phyloP scores from a whole-genome alignment of 768 basidiomycete genomes.

The Pleurotus platypus region DNA sequence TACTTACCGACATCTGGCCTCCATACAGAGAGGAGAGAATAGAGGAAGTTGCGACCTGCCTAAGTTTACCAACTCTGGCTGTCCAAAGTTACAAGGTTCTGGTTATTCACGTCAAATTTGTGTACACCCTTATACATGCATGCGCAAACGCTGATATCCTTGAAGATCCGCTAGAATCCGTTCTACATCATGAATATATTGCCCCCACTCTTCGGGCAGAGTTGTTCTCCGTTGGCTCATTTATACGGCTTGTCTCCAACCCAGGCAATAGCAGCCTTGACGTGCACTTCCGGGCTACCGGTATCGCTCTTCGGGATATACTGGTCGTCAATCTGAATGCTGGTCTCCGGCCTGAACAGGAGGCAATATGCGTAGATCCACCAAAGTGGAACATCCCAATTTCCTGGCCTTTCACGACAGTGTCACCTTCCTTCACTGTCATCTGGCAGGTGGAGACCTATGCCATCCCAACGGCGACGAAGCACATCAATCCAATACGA shows the following conservation, averaged over 20 bases:
- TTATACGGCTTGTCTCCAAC: conserved; percentile 1
- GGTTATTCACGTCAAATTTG: too few species aligned
- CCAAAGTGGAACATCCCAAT: conserved; percentile 66
- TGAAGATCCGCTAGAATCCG: too few species aligned
- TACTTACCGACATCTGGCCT: too few species aligned
- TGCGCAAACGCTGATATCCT: too few species aligned
- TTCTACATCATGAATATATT: too few species aligned
- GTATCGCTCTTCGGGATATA: background rate
- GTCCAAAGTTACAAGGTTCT: too few species aligned
- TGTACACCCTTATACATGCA: too few species aligned
- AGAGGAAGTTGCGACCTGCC: too few species aligned
- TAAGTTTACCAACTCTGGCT: too few species aligned
- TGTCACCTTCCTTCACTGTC: conserved; percentile 40
- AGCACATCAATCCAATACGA: conserved; percentile 52
- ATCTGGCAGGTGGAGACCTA: conserved; percentile 62
- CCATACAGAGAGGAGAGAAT: too few species aligned
- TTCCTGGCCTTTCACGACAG: conserved; percentile 49
- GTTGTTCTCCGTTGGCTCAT: background rate
- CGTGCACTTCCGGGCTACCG: background rate
- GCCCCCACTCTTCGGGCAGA: too few species aligned
- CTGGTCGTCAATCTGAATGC: conserved; percentile 1
- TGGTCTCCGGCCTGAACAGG: conserved; percentile 34
- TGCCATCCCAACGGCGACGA: conserved; percentile 56
- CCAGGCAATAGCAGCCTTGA: background rate
- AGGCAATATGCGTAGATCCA: conserved; percentile 48